Evolutionary conservation across 2,329 filamentous ascomycete genomes (phyloP).

Genomic region (Drechslerella dactyloides): DNA sequence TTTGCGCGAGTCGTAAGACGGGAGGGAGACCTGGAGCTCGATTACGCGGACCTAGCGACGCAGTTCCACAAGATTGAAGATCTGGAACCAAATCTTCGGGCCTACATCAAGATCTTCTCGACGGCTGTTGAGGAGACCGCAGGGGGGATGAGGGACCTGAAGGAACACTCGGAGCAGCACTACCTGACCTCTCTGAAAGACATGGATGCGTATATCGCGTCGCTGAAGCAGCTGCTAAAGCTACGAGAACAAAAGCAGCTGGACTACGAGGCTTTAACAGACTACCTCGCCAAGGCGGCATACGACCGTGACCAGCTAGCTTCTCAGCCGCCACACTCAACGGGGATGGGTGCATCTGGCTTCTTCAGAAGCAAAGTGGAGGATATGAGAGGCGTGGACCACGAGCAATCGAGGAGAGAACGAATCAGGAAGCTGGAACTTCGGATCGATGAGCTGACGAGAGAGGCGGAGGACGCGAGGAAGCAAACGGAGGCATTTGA

Average conservation of each 20-base stretch:
- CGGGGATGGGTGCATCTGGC: conserved; percentile 71
- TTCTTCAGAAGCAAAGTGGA: conserved; percentile 95
- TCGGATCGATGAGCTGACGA: conserved; percentile 87
- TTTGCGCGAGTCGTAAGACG: conserved; percentile 86
- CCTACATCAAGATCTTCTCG: conserved; percentile 82
- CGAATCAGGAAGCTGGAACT: conserved; percentile 88
- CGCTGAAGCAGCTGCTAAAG: conserved; percentile 85
- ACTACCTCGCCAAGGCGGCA: conserved; percentile 91
- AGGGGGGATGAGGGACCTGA: conserved; percentile 76
- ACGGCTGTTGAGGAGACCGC: conserved; percentile 84
- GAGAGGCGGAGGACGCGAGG: conserved; percentile 85
- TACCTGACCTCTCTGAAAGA: conserved; percentile 91
- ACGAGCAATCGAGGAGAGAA: conserved; percentile 87
- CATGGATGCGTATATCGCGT: conserved; percentile 92
- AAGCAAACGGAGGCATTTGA: conserved; percentile 90
- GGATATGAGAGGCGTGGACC: conserved; percentile 94
- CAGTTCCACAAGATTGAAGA: conserved; percentile 94
- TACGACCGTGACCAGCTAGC: conserved; percentile 81
- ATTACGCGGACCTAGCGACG: conserved; percentile 86
- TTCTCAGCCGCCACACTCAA: conserved; percentile 52
- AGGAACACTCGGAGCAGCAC: conserved; percentile 91
- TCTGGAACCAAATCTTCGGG: conserved; percentile 85
- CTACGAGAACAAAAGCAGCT: conserved; percentile 96
- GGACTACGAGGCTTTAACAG: conserved; percentile 92
- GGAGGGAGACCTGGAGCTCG: conserved; percentile 83